phyloP scores from a whole-genome alignment of 768 basidiomycete genomes.

The Dioszegia hungarica region DNA sequence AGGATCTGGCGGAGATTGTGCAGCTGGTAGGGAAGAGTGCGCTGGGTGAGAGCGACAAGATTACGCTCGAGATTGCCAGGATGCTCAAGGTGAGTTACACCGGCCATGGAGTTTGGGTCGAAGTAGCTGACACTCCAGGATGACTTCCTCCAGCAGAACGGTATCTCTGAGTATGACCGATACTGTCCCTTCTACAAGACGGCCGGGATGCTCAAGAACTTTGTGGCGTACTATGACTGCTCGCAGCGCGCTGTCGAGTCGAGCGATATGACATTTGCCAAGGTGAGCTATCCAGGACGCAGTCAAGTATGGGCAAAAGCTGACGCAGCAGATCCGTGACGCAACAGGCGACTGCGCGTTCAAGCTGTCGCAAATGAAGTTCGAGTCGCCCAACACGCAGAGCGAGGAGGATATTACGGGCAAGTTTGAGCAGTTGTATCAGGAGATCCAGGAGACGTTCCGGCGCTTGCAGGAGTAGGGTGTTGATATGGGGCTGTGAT shows the following conservation, averaged over 20 bases:
- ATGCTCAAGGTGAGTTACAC: conserved; percentile 71
- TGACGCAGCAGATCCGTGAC: conserved; percentile 65
- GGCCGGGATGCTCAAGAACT: conserved; percentile 87
- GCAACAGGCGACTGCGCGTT: conserved; percentile 81
- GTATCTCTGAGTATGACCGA: conserved; percentile 95
- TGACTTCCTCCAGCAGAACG: conserved; percentile 73
- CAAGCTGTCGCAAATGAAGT: conserved; percentile 99
- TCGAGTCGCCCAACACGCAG: conserved; percentile 86
- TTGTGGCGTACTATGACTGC: conserved; percentile 88
- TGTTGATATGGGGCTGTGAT: too few relatives aligned
- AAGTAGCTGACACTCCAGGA: conserved; percentile 19
- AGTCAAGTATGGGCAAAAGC: not conserved
- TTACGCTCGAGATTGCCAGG: conserved; percentile 91
- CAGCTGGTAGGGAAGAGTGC: conserved; percentile 99
- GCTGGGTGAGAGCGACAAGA: conserved; percentile 94
- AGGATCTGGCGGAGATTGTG: conserved; percentile 96
- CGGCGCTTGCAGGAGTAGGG: conserved; percentile 45
- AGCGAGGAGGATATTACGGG: conserved; percentile 75
- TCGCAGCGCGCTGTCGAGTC: conserved; percentile 78
- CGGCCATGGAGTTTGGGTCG: conserved; percentile 61
- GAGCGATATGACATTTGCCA: conserved; percentile 56
- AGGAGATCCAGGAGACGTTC: conserved; percentile 89
- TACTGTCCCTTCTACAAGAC: conserved; percentile 99
- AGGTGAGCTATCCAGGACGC: conserved; percentile 27
- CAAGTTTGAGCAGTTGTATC: conserved; percentile 73